Evolutionary conservation across 306 rosid species (phyloP).

Genomic region (Prunus mume): DNA sequence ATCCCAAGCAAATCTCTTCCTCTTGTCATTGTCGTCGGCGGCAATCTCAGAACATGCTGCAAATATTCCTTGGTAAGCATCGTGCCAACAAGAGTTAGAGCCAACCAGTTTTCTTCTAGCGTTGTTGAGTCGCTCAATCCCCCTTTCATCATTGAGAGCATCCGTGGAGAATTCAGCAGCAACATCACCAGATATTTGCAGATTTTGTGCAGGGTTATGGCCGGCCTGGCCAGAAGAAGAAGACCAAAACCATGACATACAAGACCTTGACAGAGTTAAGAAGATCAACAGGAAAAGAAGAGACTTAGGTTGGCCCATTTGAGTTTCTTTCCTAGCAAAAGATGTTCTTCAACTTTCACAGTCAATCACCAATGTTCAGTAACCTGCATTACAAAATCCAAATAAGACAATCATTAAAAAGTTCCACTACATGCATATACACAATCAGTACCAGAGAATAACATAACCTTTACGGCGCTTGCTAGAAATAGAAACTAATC

Average conservation of each 20-base stretch:
- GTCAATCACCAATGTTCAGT: neutral
- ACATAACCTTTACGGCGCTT: neutral
- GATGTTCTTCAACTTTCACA: neutral
- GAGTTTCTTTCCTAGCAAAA: neutral
- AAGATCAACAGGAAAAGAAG: constrained; percentile 1
- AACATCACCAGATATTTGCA: neutral
- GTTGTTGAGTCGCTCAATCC: constrained; percentile 1
- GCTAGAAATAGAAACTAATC: neutral
- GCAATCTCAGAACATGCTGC: constrained; percentile 13
- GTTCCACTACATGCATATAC: neutral
- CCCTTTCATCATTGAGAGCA: constrained; percentile 2
- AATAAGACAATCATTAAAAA: neutral
- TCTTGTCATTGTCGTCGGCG: constrained; percentile 6
- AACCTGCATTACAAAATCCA: neutral
- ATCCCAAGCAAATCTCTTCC: constrained; percentile 31
- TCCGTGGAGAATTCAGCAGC: constrained; percentile 14
- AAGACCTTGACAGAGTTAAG: neutral
- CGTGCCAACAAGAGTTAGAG: constrained; percentile 14
- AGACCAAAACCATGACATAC: constrained; percentile 14
- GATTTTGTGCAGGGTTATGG: neutral
- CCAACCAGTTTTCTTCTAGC: constrained; percentile 13
- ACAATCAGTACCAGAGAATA: neutral
- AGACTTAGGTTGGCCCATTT: neutral
- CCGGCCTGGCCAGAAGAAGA: neutral
- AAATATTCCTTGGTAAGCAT: constrained; percentile 16